Base-by-base conservation (phyloP, 495 filamentous ascomycete genomes). In the Aspergillus ellipticus region DNA sequence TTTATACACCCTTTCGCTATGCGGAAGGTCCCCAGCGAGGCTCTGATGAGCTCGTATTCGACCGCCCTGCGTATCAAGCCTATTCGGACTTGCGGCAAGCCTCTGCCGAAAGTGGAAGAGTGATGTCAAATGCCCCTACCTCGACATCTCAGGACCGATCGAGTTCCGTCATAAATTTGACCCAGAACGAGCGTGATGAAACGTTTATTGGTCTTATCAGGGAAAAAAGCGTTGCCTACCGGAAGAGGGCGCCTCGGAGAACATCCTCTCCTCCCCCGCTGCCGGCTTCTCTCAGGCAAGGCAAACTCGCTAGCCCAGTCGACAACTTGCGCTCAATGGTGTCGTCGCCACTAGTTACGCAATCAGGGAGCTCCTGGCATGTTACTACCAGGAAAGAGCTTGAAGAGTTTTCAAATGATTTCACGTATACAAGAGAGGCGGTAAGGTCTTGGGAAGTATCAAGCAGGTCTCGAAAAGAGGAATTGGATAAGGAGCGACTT, bases 1-100 rank as follows among this genome's bases (percentile, higher is more conserved):
- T 76, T 31, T 79, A 80, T 51, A 76, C 71, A 0, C 74, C 76
- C 8, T 77, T 77, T 48, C 71, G 70, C 37, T 79, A 78, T 47
- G 73, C 66, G 0, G 77, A 81, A 57, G 78, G 74, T 6, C 76
- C 74, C 26, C 74, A 79, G 54, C 63, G 74, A 53, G 73, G 74
- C 47, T 77, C 73, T 6, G 75, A 79, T 37, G 61, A 71, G 26
- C 67, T 76, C 2, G 57, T 29, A 17, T 63, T 77, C 42, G 67
- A 66, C 41, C 70, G 68, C 6, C 74, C 74, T 10, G 74, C 74
- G n/a, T 74, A 76, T 42, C 66, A 77, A 59, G 76, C 70, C 7
- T 79, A 79, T 49, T 76, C 73, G 10, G 74, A 71, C 39, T 60
- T 78, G 48, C 69, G 76, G 22, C 74, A 75, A 45, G 73, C 73